Evolutionary conservation across 768 basidiomycete genomes (phyloP).

Genomic region (Tulasnella calospora): DNA sequence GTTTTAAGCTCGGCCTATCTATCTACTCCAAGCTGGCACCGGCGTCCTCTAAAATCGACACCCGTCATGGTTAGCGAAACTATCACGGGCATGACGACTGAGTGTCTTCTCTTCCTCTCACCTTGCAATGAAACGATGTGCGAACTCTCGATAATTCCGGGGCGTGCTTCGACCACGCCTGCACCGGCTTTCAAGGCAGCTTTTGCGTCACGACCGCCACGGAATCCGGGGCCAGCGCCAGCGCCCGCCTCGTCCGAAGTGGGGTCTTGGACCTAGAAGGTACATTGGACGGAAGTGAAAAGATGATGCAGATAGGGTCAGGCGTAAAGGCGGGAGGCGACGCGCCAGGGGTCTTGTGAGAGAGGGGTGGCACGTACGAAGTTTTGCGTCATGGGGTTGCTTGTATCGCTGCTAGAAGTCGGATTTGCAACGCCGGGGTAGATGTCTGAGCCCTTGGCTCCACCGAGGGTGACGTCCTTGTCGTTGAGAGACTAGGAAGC

Average conservation of each 20-base stretch:
- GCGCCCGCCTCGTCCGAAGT: slow-evolving; percentile 42
- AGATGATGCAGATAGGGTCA: neutral
- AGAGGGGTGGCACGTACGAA: neutral
- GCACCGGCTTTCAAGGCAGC: slow-evolving; percentile 42
- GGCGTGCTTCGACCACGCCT: slow-evolving; percentile 50
- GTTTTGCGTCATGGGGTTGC: slow-evolving; percentile 16
- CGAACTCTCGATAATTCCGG: slow-evolving; percentile 54
- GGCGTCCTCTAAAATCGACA: neutral
- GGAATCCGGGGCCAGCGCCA: slow-evolving; percentile 41
- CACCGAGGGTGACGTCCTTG: slow-evolving; percentile 11
- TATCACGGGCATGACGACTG: slow-evolving; percentile 38
- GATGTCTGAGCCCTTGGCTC: slow-evolving; percentile 11
- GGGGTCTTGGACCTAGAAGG: slow-evolving; percentile 42
- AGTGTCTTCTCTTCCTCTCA: slow-evolving; percentile 36
- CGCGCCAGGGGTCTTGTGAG: neutral
- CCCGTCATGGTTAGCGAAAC: neutral
- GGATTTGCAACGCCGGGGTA: slow-evolving; percentile 10
- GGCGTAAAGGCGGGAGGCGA: neutral
- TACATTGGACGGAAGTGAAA: neutral
- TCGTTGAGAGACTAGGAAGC: slow-evolving; percentile 13
- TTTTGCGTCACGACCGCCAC: slow-evolving; percentile 42
- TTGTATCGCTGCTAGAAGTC: slow-evolving; percentile 17
- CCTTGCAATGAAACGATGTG: slow-evolving; percentile 49
- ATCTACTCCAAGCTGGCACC: neutral
- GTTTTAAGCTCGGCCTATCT: neutral